Percentiles rank a stretch among this genome's conserved stretches.
These are phyloP conservation scores for Lichtheimia ornata DNA, from an alignment of 371 early-diverging fungal species.

Conservation along the genomic window DNA sequence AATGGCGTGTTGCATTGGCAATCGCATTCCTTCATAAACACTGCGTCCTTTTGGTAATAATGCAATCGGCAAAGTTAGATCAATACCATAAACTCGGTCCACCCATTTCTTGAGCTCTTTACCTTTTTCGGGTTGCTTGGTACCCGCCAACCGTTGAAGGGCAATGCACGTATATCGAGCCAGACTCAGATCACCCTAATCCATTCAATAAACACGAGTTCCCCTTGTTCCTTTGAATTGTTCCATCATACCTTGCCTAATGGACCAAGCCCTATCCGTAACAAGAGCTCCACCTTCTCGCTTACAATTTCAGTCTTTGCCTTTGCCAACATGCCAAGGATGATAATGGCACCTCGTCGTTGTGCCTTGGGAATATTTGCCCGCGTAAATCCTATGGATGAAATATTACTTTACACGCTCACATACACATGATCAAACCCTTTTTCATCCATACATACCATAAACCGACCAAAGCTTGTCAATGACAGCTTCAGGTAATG, in stretches of 20 bases:
- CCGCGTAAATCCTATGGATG: slow-evolving; percentile 56
- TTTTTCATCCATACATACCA: slow-evolving; percentile 31
- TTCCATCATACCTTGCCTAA: slow-evolving; percentile 60
- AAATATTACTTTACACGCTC: neutral
- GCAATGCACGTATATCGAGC: slow-evolving; percentile 92
- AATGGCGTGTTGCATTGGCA: slow-evolving; percentile 74
- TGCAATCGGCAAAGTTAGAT: neutral
- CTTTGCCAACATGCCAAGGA: slow-evolving; percentile 91
- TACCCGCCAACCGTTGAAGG: slow-evolving; percentile 73
- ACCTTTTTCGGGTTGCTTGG: slow-evolving; percentile 53
- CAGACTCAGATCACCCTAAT: slow-evolving; percentile 68
- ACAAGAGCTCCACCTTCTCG: slow-evolving; percentile 79
- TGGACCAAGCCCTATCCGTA: slow-evolving; percentile 86
- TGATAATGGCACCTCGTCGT: slow-evolving; percentile 89
- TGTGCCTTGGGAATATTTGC: slow-evolving; percentile 69
- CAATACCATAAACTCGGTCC: neutral
- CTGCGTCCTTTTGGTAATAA: slow-evolving; percentile 26
- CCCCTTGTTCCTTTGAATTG: neutral
- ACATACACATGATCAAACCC: neutral
- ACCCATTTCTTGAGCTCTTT: slow-evolving; percentile 15
- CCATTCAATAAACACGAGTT: neutral
- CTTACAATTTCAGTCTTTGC: slow-evolving; percentile 76
- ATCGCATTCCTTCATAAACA: slow-evolving; percentile 65
- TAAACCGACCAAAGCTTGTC: slow-evolving; percentile 89
- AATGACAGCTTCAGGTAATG: slow-evolving; percentile 68